Conservation (phyloP, 2,329 filamentous ascomycete genomes). For the Amauroascus niger region DNA sequence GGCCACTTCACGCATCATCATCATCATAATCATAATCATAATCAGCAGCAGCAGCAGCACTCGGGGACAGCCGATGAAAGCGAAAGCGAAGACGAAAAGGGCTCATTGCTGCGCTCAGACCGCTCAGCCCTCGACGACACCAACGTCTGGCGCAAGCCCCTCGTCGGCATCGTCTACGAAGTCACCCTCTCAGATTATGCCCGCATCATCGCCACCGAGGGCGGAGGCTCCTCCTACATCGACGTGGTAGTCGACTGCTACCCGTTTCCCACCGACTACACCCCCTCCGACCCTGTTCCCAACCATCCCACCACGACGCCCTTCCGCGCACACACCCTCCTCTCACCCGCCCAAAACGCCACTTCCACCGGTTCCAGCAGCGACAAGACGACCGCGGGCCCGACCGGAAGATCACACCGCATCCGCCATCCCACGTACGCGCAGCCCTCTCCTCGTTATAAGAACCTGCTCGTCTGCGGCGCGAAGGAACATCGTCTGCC, state of each 20-base stretch:
- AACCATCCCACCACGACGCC: conserved; percentile 51
- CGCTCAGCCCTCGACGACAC: conserved; percentile 8
- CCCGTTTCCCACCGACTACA: conserved; percentile 47
- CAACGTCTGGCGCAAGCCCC: conserved; percentile 61
- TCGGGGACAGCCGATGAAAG: background rate
- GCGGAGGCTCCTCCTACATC: conserved; percentile 72
- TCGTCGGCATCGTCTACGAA: conserved; percentile 92
- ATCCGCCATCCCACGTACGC: conserved; percentile 38
- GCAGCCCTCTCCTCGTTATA: conserved; percentile 73
- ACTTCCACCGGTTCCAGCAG: too few relatives aligned
- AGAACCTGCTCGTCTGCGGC: conserved; percentile 68
- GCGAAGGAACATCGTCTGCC: conserved; percentile 74
- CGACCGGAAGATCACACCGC: background rate
- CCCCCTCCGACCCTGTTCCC: conserved; percentile 50
- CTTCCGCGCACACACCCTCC: conserved; percentile 79
- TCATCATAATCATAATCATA: background rate
- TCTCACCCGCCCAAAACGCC: conserved; percentile 46
- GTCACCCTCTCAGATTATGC: conserved; percentile 74
- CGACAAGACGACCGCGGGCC: too few relatives aligned
- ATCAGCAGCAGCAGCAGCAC: conserved; percentile 5
- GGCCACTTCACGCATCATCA: background rate
- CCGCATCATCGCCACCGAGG: conserved; percentile 82
- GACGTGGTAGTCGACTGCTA: conserved; percentile 75
- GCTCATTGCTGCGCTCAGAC: conserved; percentile 20
- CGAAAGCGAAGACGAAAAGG: conserved; percentile 25